Evolutionary conservation across 305 asterid species (phyloP).

Genomic region (Solanum aculeatissimum): DNA sequence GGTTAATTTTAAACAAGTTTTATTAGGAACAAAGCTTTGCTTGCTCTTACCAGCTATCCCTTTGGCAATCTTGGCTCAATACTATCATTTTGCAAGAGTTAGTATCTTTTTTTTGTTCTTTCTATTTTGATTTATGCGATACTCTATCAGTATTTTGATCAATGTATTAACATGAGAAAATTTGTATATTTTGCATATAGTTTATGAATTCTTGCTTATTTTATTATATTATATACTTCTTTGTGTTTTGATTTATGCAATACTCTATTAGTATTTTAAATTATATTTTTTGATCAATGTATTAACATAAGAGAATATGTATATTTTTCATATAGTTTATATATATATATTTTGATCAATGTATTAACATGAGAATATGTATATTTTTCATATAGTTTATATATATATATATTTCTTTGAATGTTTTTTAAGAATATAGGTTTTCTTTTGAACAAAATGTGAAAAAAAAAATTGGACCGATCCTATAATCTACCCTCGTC

Average conservation of each 20-base stretch:
- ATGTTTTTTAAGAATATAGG: not conserved
- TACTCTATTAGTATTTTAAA: no score
- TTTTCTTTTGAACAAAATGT: not conserved
- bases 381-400: no score
- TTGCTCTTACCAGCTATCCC: constrained; percentile 38
- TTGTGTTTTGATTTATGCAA: no score
- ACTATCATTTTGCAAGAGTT: constrained; percentile 20
- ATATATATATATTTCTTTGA: not conserved
- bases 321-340: no score
- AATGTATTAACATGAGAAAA: not conserved
- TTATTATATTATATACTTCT: no score
- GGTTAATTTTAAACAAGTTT: constrained; percentile 17
- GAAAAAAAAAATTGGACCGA: not conserved
- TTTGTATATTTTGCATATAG: not conserved
- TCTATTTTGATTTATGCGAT: not conserved
- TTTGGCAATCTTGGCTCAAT: constrained; percentile 24
- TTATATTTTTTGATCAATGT: no score
- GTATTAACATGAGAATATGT: no score
- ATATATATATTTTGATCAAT: no score
- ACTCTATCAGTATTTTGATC: not conserved
- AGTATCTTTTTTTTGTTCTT: not conserved
- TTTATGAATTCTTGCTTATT: no score
- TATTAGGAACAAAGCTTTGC: constrained; percentile 40
- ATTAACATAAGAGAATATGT: no score
- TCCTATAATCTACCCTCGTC: not conserved